Conservation (phyloP, 108 stramenopile species). For the Fistulifera solaris region DNA sequence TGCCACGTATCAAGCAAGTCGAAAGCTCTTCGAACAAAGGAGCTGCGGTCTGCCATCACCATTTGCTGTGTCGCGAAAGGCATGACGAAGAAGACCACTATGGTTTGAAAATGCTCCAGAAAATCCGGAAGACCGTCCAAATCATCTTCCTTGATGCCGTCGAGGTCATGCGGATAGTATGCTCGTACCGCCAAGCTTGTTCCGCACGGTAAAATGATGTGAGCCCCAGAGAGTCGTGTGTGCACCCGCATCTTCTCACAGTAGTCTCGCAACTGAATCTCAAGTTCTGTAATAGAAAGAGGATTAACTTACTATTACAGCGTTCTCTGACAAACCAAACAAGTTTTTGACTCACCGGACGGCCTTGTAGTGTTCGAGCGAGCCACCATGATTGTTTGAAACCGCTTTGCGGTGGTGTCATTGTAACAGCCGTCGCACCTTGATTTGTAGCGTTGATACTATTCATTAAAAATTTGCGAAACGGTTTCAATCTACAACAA, state of each 20-base stretch:
- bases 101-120: not conserved
- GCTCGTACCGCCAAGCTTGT: conserved; percentile 8
- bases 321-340: no score
- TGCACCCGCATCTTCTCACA: conserved; percentile 14
- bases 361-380: conserved; percentile 6
- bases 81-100: conserved; percentile 9
- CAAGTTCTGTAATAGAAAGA: conserved; percentile 7
- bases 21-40: no score
- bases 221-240: conserved; percentile 11
- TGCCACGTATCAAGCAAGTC: no score
- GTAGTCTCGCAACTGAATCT: conserved; percentile 9
- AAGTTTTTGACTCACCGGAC: conserved; percentile 15
- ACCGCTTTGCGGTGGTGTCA: not conserved
- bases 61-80: not conserved
- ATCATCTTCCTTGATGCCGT: not conserved
- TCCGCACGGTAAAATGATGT: conserved; percentile 2
- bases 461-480: not conserved
- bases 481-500: not conserved
- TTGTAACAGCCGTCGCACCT: not conserved
- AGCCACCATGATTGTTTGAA: conserved; percentile 6
- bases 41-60: no score
- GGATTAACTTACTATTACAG: no score
- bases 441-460: not conserved
- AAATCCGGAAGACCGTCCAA: conserved; percentile 2
- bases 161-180: conserved; percentile 12